These are phyloP conservation scores for Pseudohyphozyma bogoriensis DNA, from an alignment of 768 basidiomycete genomes.

Conservation along the genomic window DNA sequence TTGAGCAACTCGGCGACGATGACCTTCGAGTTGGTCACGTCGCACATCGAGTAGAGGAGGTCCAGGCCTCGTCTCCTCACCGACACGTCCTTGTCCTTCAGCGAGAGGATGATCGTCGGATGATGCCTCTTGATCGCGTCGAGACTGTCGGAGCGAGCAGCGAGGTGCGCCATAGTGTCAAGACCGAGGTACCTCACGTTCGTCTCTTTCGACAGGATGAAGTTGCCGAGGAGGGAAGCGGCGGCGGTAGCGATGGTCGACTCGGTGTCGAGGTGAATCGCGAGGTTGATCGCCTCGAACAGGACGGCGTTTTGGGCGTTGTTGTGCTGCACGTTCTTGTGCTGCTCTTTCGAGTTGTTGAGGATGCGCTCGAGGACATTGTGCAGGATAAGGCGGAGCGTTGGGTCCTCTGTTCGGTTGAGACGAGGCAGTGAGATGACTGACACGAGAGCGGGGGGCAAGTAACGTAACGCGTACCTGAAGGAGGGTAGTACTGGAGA, in stretches of 20 bases:
- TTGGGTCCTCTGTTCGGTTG: constrained; percentile 60
- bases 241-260: constrained; percentile 80
- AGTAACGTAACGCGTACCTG: constrained; percentile 51
- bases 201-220: constrained; percentile 96
- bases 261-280: constrained; percentile 87
- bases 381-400: constrained; percentile 63
- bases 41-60: constrained; percentile 97
- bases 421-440: not conserved
- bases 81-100: constrained; percentile 94
- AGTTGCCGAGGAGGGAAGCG: constrained; percentile 80
- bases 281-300: constrained; percentile 92
- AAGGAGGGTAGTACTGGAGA: constrained; percentile 89
- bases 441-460: not conserved
- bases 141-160: constrained; percentile 81
- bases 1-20: constrained; percentile 91
- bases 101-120: constrained; percentile 82
- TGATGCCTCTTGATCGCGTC: constrained; percentile 92
- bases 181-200: constrained; percentile 95
- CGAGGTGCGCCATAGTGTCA: constrained; percentile 96
- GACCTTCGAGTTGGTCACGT: constrained; percentile 87
- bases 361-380: constrained; percentile 75
- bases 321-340: constrained; percentile 93
- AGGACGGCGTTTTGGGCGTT: constrained; percentile 97
- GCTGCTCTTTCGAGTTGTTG: constrained; percentile 74
- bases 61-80: constrained; percentile 89